Base-by-base conservation (phyloP, 139 green algal genomes). In the Chlorella sp. region DNA sequence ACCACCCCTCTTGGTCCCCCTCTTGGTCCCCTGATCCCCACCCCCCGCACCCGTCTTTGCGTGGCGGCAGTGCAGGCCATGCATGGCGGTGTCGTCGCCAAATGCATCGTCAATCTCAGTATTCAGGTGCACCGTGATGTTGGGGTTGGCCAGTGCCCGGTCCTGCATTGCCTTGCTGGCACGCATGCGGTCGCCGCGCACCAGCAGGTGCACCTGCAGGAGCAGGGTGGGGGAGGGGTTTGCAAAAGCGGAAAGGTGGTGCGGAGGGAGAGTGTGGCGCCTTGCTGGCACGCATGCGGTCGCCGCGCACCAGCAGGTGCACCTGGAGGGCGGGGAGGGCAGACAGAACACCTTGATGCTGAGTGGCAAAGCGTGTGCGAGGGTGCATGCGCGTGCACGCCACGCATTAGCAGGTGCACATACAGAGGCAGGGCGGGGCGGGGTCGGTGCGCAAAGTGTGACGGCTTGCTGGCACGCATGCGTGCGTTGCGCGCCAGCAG, bases 371-470 rank as follows among this genome's bases (percentile, higher is more conserved):
- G n/a, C n/a, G n/a, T n/a, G n/a, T n/a, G n/a, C n/a, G n/a, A n/a
- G n/a, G n/a, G n/a, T n/a, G 98, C 98, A 3, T 96, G 92, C 96
- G 99, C 95, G 77, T 89, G 66, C 12, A 89, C 85, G 21, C 95
- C 93, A 30, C 98, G 93, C 80, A 99, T 98, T 77, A 99, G 92
- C 91, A 99, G 89, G 91, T 99, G 98, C 87, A 99, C 97, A 91
- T 98, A 95, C 36, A 73, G 22, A 34, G 26, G 22, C n/a, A 24
- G 39, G 36, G 69, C 4, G 69, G 22, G 16, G 28, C 4, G 28
- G 26, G 28, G n/a, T n/a, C n/a, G 16, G 28, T n/a, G n/a, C n/a
- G n/a, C n/a, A n/a, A n/a, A n/a, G 73, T 94, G 92, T 97, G 99
- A 99, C 22, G 98, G 94, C 87, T 97, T 97, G 91, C 88, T 96